Base-by-base conservation (phyloP, 1,284 basidiomycete species). In the Marasmius sp. region DNA sequence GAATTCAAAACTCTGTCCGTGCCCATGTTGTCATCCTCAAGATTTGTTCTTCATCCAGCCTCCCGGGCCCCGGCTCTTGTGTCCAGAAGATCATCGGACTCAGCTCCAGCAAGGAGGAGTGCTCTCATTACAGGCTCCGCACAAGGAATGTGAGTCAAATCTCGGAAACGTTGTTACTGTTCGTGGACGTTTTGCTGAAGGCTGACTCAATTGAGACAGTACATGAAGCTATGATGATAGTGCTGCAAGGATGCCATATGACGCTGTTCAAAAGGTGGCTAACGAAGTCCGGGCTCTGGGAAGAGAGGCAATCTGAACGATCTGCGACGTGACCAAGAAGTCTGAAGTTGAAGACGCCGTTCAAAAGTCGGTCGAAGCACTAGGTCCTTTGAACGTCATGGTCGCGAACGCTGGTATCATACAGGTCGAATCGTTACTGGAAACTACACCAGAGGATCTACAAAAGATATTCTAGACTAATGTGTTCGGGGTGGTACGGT, bases 391-490 rank as follows among this genome's bases (percentile, higher is more conserved):
- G 14, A 51, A 61, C 43, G 61, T 65, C 20, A 52, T 65, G 39
- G 59, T 65, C 27, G 64, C 64, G 11, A 65, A 65, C 45, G 64
- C 64, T 43, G 64, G 61, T 7, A 65, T 65, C 41, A 59, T 61
- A 5, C 64, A 63, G 7, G 59, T 63, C 6, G 52, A 63, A 38
- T 38, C 55, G 47, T 41, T 54, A 6, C 52, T 61, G 41, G 61
- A 65, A 22, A 45, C 58, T n/a, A 63, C 57, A n/a, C 59, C 63
- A 18, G 55, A 48, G 7, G 64, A 65, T 37, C 38, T 65, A 47
- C 47, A 61, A 41, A 53, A 57, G 36, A 54, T 63, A 20, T 63
- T 61, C 38, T 59, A 50, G 33, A 51, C 56, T 6, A 65, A 65
- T 34, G 55, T 65, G 9, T 57, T 47, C 36, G 61, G 64, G 39